phyloP scores from a whole-genome alignment of 768 basidiomycete species.

The Paxillus rubicundulus region DNA sequence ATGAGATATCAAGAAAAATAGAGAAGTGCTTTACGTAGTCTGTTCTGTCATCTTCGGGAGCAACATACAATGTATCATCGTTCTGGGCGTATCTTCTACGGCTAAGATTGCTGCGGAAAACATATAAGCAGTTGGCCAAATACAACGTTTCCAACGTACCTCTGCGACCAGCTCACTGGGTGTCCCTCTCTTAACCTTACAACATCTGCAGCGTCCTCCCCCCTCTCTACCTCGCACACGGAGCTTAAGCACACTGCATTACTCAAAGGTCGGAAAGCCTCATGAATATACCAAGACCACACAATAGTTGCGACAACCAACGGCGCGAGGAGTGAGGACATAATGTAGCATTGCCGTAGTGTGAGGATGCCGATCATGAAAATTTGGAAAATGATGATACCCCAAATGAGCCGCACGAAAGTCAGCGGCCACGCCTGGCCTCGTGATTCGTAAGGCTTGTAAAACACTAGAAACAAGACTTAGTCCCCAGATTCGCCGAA shows the following conservation, averaged over 20 bases:
- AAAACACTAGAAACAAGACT: conserved; percentile 67
- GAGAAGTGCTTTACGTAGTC: conserved; percentile 62
- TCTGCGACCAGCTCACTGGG: conserved; percentile 87
- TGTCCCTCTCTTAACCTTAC: conserved; percentile 73
- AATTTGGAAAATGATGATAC: conserved; percentile 85
- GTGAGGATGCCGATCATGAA: conserved; percentile 98
- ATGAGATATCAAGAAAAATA: neutral
- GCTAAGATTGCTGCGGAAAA: conserved; percentile 66
- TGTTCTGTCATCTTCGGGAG: conserved; percentile 89
- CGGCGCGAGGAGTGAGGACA: conserved; percentile 66
- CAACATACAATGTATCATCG: conserved; percentile 93
- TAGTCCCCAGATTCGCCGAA: neutral
- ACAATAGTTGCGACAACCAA: conserved; percentile 70
- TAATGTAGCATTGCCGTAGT: conserved; percentile 52
- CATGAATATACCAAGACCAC: conserved; percentile 80
- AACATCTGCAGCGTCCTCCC: conserved; percentile 82
- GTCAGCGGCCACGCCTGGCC: conserved; percentile 99
- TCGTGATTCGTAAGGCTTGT: conserved; percentile 96
- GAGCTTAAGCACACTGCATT: conserved; percentile 83
- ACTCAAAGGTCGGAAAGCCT: conserved; percentile 67
- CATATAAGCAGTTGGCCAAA: neutral
- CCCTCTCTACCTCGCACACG: conserved; percentile 85
- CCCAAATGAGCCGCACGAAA: conserved; percentile 89
- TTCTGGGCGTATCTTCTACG: conserved; percentile 87
- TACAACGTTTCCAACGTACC: conserved; percentile 39